Conservation (phyloP, 2,329 filamentous ascomycete species). For the Cyphellophora europaea region DNA sequence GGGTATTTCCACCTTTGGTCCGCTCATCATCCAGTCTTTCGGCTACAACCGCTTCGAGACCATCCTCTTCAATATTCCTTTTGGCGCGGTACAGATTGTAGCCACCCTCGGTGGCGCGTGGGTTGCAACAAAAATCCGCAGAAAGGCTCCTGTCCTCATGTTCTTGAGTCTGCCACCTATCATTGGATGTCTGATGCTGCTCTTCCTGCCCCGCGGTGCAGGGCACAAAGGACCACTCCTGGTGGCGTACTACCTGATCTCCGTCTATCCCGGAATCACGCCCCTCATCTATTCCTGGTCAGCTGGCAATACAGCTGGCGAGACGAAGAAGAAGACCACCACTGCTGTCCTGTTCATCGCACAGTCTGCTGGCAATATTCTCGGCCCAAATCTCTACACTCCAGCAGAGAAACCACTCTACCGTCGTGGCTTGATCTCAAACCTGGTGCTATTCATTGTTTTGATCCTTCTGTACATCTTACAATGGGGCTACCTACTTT, state of each 20-base stretch:
- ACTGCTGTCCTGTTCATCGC: constrained; percentile 58
- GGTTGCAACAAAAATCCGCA: constrained; percentile 44
- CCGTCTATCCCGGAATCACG: constrained; percentile 51
- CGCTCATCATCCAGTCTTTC: constrained; percentile 17
- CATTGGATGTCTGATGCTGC: constrained; percentile 45
- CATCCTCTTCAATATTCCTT: constrained; percentile 18
- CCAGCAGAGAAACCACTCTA: constrained; percentile 52
- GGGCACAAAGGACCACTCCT: constrained; percentile 42
- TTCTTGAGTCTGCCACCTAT: constrained; percentile 49
- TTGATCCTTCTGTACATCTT: constrained; percentile 43
- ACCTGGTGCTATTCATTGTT: constrained; percentile 51
- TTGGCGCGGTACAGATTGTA: constrained; percentile 43
- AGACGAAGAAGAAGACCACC: constrained; percentile 60
- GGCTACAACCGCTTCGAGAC: constrained; percentile 15
- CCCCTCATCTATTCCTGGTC: constrained; percentile 66
- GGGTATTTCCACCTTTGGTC: constrained; percentile 16
- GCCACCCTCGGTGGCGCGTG: constrained; percentile 50
- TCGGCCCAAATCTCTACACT: constrained; percentile 57
- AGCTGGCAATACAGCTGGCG: constrained; percentile 52
- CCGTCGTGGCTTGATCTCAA: constrained; percentile 47
- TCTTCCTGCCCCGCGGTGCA: constrained; percentile 38
- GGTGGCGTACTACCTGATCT: constrained; percentile 42
- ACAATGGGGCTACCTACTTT: constrained; percentile 22
- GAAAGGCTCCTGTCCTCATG: constrained; percentile 47
- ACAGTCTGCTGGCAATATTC: constrained; percentile 53